Evolutionary conservation across 495 filamentous ascomycete species (phyloP).

Genomic region (Annulohypoxylon stygium): DNA sequence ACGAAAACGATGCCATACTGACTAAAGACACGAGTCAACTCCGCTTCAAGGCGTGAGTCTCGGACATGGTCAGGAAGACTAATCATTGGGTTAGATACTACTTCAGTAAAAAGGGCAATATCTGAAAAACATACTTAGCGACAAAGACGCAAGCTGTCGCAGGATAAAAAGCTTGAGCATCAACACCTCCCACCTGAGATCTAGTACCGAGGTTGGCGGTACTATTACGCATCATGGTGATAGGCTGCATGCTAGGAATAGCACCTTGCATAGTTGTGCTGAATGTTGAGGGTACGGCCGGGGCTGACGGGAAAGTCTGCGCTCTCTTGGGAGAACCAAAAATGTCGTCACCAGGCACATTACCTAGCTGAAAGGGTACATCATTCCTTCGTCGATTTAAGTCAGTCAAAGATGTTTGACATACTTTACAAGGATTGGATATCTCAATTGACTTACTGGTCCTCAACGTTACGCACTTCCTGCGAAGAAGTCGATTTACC

Average conservation of each 20-base stretch:
- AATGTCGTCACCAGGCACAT: conserved; percentile 23
- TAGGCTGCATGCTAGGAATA: conserved; percentile 19
- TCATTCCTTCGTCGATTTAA: conserved; percentile 2
- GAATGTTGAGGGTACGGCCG: neutral
- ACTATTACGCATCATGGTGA: conserved; percentile 16
- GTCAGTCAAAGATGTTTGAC: conserved; percentile 6
- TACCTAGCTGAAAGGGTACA: conserved; percentile 22
- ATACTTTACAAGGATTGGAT: neutral
- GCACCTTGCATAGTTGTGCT: conserved; percentile 33
- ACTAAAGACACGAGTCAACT: conserved; percentile 65
- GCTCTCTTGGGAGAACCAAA: conserved; percentile 23
- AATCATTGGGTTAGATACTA: conserved; percentile 19
- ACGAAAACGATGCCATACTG: conserved; percentile 69
- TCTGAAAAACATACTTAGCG: conserved; percentile 67
- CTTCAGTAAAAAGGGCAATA: neutral
- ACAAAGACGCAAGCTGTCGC: conserved; percentile 72
- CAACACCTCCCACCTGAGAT: conserved; percentile 53
- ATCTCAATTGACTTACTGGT: conserved; percentile 18
- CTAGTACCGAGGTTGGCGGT: conserved; percentile 20
- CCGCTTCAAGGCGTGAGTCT: conserved; percentile 65
- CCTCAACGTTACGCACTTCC: neutral
- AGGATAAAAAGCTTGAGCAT: conserved; percentile 69
- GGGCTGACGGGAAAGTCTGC: neutral
- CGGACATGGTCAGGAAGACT: conserved; percentile 59
- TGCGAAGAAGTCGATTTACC: neutral